A percentile compares a stretch with the other conserved stretches of the same genome.
Evolutionary conservation across 2,329 filamentous ascomycete genomes (phyloP).

Genomic region (Venturiaceae sp.): DNA sequence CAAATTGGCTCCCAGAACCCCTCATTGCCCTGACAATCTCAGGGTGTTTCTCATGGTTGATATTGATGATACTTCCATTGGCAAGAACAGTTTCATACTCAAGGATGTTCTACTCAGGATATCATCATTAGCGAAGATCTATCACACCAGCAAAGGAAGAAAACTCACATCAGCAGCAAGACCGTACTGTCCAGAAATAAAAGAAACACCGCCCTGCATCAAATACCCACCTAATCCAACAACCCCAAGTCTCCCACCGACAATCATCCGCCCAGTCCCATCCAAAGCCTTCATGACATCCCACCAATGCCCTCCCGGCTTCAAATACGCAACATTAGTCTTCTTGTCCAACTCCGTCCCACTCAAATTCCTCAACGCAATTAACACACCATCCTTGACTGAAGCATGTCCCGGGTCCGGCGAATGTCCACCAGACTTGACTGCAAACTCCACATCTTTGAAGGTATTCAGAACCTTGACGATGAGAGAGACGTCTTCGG

Average conservation of each 20-base stretch:
- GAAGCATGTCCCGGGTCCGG: conserved; percentile 25
- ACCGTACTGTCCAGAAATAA: conserved; percentile 7
- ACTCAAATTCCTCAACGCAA: conserved; percentile 24
- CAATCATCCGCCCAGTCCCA: conserved; percentile 23
- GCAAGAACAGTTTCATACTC: conserved; percentile 13
- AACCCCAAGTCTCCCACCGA: conserved; percentile 17
- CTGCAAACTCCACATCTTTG: conserved; percentile 24
- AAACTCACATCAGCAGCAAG: conserved; percentile 4
- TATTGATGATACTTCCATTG: conserved; percentile 16
- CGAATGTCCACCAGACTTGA: conserved; percentile 31
- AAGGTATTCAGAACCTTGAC: conserved; percentile 21
- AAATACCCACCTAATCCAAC: conserved; percentile 7
- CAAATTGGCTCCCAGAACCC: conserved; percentile 20
- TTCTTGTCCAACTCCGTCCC: conserved; percentile 24
- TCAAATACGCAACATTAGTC: conserved; percentile 26
- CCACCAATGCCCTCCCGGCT: conserved; percentile 30
- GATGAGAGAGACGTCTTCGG: conserved; percentile 22
- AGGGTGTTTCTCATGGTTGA: conserved; percentile 16
- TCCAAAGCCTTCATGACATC: conserved; percentile 25
- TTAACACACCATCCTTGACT: conserved; percentile 27
- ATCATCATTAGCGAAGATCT: conserved; percentile 20
- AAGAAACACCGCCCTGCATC: conserved; percentile 5
- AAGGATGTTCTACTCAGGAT: conserved; percentile 14
- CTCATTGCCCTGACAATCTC: conserved; percentile 19
- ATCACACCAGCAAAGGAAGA: not conserved